Evolutionary conservation across 2,329 filamentous ascomycete species (phyloP), one percentile per base, ranked within the genome.

Genomic region (Coleophoma crateriformis): DNA sequence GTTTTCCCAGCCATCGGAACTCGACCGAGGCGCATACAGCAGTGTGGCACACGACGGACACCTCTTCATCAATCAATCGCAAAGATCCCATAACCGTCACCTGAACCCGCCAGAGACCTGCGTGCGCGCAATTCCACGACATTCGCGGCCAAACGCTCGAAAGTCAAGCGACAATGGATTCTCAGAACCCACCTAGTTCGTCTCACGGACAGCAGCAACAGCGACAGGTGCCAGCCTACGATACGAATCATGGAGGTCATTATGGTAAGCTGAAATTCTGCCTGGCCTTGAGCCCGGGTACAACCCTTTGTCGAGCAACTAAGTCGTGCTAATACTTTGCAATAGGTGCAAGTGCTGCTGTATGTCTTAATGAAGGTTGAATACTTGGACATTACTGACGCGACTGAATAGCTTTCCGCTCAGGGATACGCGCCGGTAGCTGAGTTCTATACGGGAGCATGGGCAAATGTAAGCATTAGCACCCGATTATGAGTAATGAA

Each of bases 381-480:
- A 52, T 45, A 37, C 19, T 40, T 40, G 32, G 11, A 42, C 33
- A 48, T 37, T 50, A 27, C 46, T 55, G 58, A 58, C 67, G 52
- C 63, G 54, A 54, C 45, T 45, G 48, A 42, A 52, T 74, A 94
- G 88, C 85, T 96, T 59, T 89, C 91, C 45, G 83, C 85, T 41
- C 85, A 90, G 71, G 90, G 90, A 50, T 94, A 89, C 68, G 89
- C 90, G 43, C 90, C 91, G n/a, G 85, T 83, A 54, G 77, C 90
- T 42, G 91, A 96, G 68, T 81, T 96, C 50, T 97, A 96, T 71
- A 92, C 89, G 1, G 91, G 91, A 14, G 86, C 90, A 54, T 97
- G 92, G 91, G 87, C 90, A 61, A 99, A 99, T 73, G 92, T 94
- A 75, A 64, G 82, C 71, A 41, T 33, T 47, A 48, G 17, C 33